phyloP scores from a whole-genome alignment of 345 rosid species.

The Rhodamnia argentea region DNA sequence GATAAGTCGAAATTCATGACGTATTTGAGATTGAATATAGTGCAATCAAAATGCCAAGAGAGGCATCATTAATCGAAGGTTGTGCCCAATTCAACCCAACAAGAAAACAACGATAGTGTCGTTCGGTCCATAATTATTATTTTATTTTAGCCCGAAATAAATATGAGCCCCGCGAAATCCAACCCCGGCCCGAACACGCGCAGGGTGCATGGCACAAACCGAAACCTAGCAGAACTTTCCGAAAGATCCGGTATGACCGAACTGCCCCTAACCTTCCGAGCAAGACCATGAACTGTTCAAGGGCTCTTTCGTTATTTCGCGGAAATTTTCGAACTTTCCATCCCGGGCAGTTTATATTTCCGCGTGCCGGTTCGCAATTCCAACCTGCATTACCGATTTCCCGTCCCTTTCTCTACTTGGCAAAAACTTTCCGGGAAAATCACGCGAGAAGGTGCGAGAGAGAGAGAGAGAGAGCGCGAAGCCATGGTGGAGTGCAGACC shows the following conservation, averaged over 20 bases:
- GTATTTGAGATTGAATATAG: neutral
- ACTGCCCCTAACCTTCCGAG: neutral
- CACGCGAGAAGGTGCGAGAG: neutral
- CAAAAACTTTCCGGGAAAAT: neutral
- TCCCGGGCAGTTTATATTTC: neutral
- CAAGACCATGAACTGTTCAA: neutral
- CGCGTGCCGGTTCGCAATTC: neutral
- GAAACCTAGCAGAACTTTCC: too few relatives aligned
- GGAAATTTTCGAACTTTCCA: neutral
- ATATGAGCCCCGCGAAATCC: too few relatives aligned
- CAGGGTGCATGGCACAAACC: too few relatives aligned
- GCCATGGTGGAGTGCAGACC: conserved; percentile 71
- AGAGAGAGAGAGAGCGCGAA: neutral
- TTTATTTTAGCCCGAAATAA: too few relatives aligned
- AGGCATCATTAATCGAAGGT: neutral
- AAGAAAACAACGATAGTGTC: neutral
- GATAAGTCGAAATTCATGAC: neutral
- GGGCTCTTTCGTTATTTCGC: neutral
- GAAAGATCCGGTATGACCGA: neutral
- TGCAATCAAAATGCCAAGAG: neutral
- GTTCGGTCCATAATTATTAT: neutral
- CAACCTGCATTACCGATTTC: neutral
- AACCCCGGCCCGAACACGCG: too few relatives aligned
- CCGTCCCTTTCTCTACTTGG: neutral
- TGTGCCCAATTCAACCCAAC: neutral